Evolutionary conservation across 805 yeast species (phyloP), one percentile per base, ranked within the genome.

Genomic region (Candida ovalis): DNA sequence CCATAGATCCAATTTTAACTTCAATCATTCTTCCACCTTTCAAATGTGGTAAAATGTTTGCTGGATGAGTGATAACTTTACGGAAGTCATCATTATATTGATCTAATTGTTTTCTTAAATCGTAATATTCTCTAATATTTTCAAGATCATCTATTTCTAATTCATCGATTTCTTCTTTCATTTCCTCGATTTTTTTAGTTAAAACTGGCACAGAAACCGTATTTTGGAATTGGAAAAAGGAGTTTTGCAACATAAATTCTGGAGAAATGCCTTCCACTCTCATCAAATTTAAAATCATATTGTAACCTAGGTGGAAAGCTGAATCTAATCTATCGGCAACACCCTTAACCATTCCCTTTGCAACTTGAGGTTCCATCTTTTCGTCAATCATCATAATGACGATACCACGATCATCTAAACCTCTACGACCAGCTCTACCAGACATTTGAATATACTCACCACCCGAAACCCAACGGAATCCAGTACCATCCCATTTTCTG

Each of bases 381-480:
- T 94, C 98, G 66, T 94, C 98, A 66, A 94, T 90, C 99, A 94
- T 94, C 94, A 94, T 88, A 57, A 94, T 94, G 43, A 94, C 99
- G 68, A 94, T 90, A 72, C 99, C 99, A 67, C 99, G 86, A 67
- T 94, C 99, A 77, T 94, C 99, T 59, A 94, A 78, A 63, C 99
- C 99, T 78, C 99, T 88, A 44, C 47, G 47, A 17, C 47, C 47
- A 23, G 47, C 47, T 39, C 47, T 44, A 28, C 47, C 47, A 9
- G 97, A 88, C 99, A 94, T 94, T 72, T 94, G 99, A 63, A 94
- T 94, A 70, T 94, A 94, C 71, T 94, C 99, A 74, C 99, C 99
- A 50, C 99, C 99, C 48, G 96, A 88, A 28, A 94, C 97, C 99
- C 99, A 94, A 70, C 99, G 83, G 76, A 92, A 90, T 18, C 92